Percentiles rank a stretch among this genome's conserved stretches.
Evolutionary conservation across 495 filamentous ascomycete genomes (phyloP).

Genomic region (Hypoxylon fragiforme): DNA sequence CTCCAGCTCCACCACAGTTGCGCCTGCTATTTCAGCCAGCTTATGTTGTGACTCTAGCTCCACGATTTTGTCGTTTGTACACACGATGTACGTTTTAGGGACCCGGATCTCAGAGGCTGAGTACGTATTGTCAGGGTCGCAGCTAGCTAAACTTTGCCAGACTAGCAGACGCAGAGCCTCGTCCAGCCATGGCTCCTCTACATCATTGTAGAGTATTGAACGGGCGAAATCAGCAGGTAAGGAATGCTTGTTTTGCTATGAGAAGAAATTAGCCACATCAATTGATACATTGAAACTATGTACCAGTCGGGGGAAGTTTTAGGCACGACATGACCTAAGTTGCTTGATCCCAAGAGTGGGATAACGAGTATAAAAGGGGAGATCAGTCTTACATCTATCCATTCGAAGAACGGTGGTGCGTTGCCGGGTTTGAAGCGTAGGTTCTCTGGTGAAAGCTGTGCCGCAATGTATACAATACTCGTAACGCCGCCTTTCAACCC

Average conservation of each 20-base stretch:
- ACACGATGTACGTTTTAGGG: slow-evolving; percentile 21
- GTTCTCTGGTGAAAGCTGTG: slow-evolving; percentile 39
- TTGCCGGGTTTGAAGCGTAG: slow-evolving; percentile 28
- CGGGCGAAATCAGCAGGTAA: slow-evolving; percentile 13
- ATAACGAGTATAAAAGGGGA: too few relatives aligned
- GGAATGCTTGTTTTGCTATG: slow-evolving; percentile 6
- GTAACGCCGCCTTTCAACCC: slow-evolving; percentile 43
- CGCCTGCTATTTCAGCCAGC: slow-evolving; percentile 2
- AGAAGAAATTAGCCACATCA: background rate
- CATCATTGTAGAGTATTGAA: slow-evolving; percentile 37
- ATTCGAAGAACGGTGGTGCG: slow-evolving; percentile 1
- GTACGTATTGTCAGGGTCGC: background rate
- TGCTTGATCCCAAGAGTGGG: too few relatives aligned
- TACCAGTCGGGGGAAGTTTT: too few relatives aligned
- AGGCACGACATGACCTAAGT: too few relatives aligned
- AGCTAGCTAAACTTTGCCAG: slow-evolving; percentile 2
- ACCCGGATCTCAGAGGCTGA: slow-evolving; percentile 13
- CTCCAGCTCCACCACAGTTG: slow-evolving; percentile 15
- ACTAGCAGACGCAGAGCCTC: slow-evolving; percentile 17
- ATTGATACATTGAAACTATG: too few relatives aligned
- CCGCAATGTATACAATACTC: slow-evolving; percentile 47
- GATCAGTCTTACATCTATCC: slow-evolving; percentile 25
- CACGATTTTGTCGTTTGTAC: slow-evolving; percentile 22
- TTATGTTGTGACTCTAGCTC: slow-evolving; percentile 7
- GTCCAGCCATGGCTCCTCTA: slow-evolving; percentile 24